Evolutionary conservation across 257 asterid genomes (phyloP).

Genomic region (Plantago major): DNA sequence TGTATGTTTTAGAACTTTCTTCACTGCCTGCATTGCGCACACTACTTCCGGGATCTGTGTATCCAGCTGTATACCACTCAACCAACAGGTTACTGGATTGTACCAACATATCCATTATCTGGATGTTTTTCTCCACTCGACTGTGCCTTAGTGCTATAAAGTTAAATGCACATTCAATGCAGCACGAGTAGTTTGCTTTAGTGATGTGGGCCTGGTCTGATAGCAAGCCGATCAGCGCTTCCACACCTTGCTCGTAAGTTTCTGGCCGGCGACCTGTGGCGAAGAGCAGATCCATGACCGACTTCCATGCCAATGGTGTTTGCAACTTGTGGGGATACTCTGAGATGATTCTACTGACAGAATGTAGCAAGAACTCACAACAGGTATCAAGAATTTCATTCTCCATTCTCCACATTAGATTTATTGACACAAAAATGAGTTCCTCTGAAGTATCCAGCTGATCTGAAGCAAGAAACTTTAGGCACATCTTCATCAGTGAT

Average conservation of each 20-base stretch:
- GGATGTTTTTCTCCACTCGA: constrained; percentile 58
- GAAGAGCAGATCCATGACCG: constrained; percentile 65
- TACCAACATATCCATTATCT: constrained; percentile 68
- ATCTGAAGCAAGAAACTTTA: constrained; percentile 52
- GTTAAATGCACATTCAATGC: constrained; percentile 79
- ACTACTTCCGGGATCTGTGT: constrained; percentile 66
- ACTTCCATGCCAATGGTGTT: constrained; percentile 74
- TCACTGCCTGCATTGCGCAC: constrained; percentile 44
- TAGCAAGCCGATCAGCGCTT: constrained; percentile 54
- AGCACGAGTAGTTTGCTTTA: constrained; percentile 53
- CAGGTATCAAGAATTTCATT: constrained; percentile 84
- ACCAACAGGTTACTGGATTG: constrained; percentile 59
- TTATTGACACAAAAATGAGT: constrained; percentile 71
- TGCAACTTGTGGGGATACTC: constrained; percentile 63
- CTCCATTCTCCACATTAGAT: constrained; percentile 77
- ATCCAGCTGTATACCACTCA: constrained; percentile 74
- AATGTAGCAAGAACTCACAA: constrained; percentile 53
- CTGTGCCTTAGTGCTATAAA: constrained; percentile 83
- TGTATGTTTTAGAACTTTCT: constrained; percentile 44
- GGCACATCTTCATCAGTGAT: constrained; percentile 60
- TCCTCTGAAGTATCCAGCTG: constrained; percentile 63
- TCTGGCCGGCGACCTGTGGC: constrained; percentile 90
- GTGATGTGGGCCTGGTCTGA: constrained; percentile 46
- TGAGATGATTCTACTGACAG: constrained; percentile 48
- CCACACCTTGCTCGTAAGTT: constrained; percentile 72